phyloP scores from a whole-genome alignment of 495 filamentous ascomycete species.

The Lasiosphaeria miniovina region DNA sequence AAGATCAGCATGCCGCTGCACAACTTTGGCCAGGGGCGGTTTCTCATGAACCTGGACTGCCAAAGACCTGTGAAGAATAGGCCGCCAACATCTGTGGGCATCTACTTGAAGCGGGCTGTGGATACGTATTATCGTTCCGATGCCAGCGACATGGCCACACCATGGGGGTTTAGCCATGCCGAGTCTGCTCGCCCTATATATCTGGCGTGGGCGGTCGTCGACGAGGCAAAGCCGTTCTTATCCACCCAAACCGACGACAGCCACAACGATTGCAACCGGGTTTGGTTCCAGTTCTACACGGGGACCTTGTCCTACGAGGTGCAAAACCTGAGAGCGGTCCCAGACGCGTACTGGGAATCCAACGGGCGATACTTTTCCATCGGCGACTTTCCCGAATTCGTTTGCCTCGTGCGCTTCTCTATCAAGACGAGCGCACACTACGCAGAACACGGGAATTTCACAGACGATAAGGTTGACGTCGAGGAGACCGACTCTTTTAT shows the following conservation, averaged over 20 bases:
- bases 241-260: not conserved
- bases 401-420: not conserved
- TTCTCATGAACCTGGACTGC: not conserved
- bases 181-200: no score
- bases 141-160: not conserved
- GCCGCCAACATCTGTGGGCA: not conserved
- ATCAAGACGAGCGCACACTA: not conserved
- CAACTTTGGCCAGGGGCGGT: not conserved
- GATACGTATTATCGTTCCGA: not conserved
- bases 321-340: not conserved
- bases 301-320: not conserved
- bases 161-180: no score
- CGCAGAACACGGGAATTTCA: not conserved
- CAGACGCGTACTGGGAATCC: not conserved
- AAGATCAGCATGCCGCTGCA: not conserved
- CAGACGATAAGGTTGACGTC: no score
- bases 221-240: no score
- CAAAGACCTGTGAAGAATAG: not conserved
- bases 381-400: not conserved
- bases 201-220: no score
- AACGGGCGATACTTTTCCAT: not conserved
- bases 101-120: not conserved
- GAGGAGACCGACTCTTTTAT: no score
- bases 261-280: not conserved
- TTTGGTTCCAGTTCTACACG: not conserved